Base-by-base conservation (phyloP, 2,329 filamentous ascomycete genomes). In the Colletotrichum spinosum region DNA sequence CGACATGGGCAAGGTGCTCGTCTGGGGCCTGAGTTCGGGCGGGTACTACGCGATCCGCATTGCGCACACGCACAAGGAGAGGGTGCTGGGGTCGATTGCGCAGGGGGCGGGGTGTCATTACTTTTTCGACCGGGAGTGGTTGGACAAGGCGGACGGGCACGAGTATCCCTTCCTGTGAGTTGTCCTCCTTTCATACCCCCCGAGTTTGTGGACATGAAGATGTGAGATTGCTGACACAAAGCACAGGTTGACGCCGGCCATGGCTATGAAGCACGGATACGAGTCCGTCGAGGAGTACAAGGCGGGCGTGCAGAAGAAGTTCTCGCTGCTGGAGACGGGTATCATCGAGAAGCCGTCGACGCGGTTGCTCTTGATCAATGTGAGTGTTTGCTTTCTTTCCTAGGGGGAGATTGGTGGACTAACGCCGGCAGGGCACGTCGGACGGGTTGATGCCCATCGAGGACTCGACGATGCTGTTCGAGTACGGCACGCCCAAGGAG, bases 371-470 rank as follows among this genome's bases (percentile, higher is more conserved):
- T 74, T 91, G 60, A 78, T 91, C 56, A 90, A 90, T 72, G 86
- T 86, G 72, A 72, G 82, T 75, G 25, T 11, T 25, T 25, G 9
- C 8, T 46, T 4, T 25, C 8, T 25, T 33, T 33, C 8, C 17
- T 4, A 8, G 2, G 8, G 7, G 15, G 25, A 25, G 17, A 15
- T 13, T 25, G 46, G 35, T 52, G n/a, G 37, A 52, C 46, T 60
- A 41, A 44, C 17, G 6, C 11, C 8, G 13, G 2, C 67, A 89
- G 82, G 88, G 89, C 8, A 86, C 84, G 4, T 79, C 83, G 58
- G 89, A 91, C 69, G 88, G 88, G 0, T 76, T 91, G 49, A 90
- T 90, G 81, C 89, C 89, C 0, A 89, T 91, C 62, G 89, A 91
- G 71, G 89, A 91, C 71, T 88, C 83, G 12, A 84, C 89, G 77